phyloP scores from a whole-genome alignment of 352 stramenopile genomes.

The Plasmopara muralis region DNA sequence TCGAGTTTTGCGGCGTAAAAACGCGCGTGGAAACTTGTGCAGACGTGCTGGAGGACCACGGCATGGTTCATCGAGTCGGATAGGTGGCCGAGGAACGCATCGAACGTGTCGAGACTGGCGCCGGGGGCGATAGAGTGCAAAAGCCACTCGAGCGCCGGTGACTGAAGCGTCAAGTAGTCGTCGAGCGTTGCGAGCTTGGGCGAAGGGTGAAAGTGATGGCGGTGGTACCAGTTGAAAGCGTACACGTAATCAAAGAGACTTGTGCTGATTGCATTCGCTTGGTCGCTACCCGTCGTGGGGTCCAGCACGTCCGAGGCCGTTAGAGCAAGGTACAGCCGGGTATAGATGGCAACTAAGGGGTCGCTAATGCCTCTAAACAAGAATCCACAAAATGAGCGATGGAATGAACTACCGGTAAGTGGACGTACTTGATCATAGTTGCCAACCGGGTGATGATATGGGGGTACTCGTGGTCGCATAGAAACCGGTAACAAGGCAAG shows the following conservation, averaged over 20 bases:
- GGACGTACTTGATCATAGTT: constrained; percentile 80
- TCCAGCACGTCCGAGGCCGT: constrained; percentile 54
- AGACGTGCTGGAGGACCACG: constrained; percentile 88
- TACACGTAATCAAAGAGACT: constrained; percentile 89
- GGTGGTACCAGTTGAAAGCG: constrained; percentile 65
- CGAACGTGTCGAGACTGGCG: constrained; percentile 41
- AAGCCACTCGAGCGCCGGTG: constrained; percentile 84
- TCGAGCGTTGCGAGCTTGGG: not conserved
- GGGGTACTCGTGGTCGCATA: constrained; percentile 84
- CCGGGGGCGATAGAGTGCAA: constrained; percentile 57
- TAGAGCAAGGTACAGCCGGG: constrained; percentile 75
- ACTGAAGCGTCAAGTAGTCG: constrained; percentile 76
- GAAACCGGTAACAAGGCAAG: constrained; percentile 84
- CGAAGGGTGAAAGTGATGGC: not conserved
- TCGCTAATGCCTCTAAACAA: constrained; percentile 72
- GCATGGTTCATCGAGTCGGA: constrained; percentile 35
- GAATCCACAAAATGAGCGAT: not conserved
- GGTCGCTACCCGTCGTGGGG: constrained; percentile 29
- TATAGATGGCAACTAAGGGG: constrained; percentile 83
- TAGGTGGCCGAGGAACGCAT: constrained; percentile 24
- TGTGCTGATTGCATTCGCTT: constrained; percentile 39
- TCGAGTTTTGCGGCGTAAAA: constrained; percentile 52
- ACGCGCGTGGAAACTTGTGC: constrained; percentile 57
- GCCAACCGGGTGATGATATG: constrained; percentile 76
- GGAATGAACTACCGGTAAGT: not conserved